Conservation (phyloP, 176 grass and related monocot species). For the Otatea glauca region DNA sequence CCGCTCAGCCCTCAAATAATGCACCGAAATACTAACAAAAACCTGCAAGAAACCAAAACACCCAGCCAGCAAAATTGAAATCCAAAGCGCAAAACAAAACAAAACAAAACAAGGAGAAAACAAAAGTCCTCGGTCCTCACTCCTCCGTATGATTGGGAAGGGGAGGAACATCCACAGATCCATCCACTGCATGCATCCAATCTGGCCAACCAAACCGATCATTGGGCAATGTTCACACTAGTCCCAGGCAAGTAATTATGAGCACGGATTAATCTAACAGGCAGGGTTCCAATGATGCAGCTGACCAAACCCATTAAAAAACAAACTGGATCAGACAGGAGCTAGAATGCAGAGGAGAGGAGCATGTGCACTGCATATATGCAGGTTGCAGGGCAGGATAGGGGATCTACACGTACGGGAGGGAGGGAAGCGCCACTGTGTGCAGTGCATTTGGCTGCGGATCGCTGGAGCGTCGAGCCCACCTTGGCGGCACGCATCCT, state of each 20-base stretch:
- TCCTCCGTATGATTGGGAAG: conserved; percentile 27
- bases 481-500: not conserved
- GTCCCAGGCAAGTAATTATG: too few species aligned
- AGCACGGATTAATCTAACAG: not conserved
- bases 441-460: conserved; percentile 41
- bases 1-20: not conserved
- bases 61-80: not conserved
- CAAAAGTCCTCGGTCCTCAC: not conserved
- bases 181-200: not conserved
- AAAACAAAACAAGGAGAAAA: not conserved
- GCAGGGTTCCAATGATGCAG: not conserved
- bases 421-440: conserved; percentile 12
- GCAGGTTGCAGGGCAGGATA: conserved; percentile 15
- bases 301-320: not conserved
- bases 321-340: not conserved
- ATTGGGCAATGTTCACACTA: conserved; percentile 34
- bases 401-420: not conserved
- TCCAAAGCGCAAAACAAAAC: not conserved
- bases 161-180: conserved; percentile 6
- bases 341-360: not conserved
- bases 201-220: not conserved
- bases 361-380: not conserved
- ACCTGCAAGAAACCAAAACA: not conserved
- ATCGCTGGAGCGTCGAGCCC: not conserved
- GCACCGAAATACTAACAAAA: not conserved